A percentile compares a stretch with the other conserved stretches of the same genome.
phyloP scores from a whole-genome alignment of 2,329 filamentous ascomycete species.

The Xenoacremonium recifei region DNA sequence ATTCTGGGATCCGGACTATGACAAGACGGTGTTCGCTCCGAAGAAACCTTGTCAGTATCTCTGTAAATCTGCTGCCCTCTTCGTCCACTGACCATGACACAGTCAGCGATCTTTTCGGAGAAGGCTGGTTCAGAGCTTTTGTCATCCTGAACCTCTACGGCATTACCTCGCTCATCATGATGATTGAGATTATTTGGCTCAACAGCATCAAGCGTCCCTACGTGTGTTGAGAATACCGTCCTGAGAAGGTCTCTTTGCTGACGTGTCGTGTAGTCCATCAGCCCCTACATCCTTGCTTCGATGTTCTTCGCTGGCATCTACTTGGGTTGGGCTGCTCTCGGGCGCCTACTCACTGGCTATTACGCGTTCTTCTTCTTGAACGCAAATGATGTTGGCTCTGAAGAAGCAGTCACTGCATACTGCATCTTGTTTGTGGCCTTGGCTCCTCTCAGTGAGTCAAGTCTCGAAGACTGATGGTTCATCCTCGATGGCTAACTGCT shows the following conservation, averaged over 20 bases:
- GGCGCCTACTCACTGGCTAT: conserved; percentile 44
- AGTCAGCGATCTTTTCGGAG: conserved; percentile 49
- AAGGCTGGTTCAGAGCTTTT: conserved; percentile 47
- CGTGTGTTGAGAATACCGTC: conserved; percentile 31
- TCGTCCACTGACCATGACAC: conserved; percentile 1
- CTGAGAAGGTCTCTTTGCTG: conserved; percentile 1
- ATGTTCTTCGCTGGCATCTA: conserved; percentile 42
- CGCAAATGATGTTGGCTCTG: conserved; percentile 39
- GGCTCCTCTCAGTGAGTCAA: conserved; percentile 43
- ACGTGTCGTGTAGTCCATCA: conserved; percentile 39
- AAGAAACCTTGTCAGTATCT: too few relatives aligned
- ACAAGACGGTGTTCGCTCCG: too few relatives aligned
- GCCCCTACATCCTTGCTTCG: conserved; percentile 41
- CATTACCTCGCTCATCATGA: conserved; percentile 41
- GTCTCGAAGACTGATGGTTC: neutral
- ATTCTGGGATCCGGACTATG: too few relatives aligned
- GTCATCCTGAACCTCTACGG: conserved; percentile 46
- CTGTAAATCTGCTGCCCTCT: too few relatives aligned
- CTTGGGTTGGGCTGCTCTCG: conserved; percentile 48
- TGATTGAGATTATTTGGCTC: conserved; percentile 46
- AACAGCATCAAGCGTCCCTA: conserved; percentile 53
- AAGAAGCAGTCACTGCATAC: conserved; percentile 43
- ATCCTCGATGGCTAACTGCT: conserved; percentile 13
- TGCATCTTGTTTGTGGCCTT: conserved; percentile 44
- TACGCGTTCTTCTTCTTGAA: conserved; percentile 53